Evolutionary conservation across 148 eudicot species (phyloP), one percentile per base, ranked within the genome.

Genomic region (Heliosperma pusillum): DNA sequence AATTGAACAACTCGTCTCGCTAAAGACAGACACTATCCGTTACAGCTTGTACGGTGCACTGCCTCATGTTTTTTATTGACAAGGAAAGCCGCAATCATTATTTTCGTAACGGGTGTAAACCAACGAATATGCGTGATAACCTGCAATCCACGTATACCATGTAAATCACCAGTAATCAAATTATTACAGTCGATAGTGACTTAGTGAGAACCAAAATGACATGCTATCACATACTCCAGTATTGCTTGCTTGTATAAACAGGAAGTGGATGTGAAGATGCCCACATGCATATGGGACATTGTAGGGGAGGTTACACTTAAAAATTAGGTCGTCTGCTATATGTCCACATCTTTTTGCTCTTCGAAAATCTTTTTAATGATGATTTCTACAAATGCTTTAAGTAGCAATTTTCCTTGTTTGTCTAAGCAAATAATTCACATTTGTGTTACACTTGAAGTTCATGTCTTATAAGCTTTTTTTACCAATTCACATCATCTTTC

Each of bases 211-310:
- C n/a, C n/a, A n/a, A n/a, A n/a, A n/a, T n/a, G n/a, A n/a, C n/a
- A n/a, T n/a, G n/a, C n/a, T n/a, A n/a, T n/a, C n/a, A n/a, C n/a
- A n/a, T n/a, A n/a, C n/a, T n/a, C n/a, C n/a, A n/a, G 42, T 36
- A 36, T 36, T 36, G 42, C 26, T 74, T 76, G 47, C 74, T 77
- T 77, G 74, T 61, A 69, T 68, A 62, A 77, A 77, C 16, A 77
- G 58, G 24, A 15, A 57, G 29, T 58, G 47, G 79, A 77, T 44
- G 74, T 70, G 64, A 61, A 76, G n/a, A 70, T 70, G 69, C 69
- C 61, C 69, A 70, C 79, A 77, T 57, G 74, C 79, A 77, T 69
- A 77, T 77, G 79, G 79, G 79, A 77, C 62, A 68, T 61, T 11
- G 16, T 11, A 47, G 3, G 8, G 79, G 79, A 33, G 74, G 74